Conservation (phyloP, 805 yeast genomes). For the Saccharomyces kudriavzevii region DNA sequence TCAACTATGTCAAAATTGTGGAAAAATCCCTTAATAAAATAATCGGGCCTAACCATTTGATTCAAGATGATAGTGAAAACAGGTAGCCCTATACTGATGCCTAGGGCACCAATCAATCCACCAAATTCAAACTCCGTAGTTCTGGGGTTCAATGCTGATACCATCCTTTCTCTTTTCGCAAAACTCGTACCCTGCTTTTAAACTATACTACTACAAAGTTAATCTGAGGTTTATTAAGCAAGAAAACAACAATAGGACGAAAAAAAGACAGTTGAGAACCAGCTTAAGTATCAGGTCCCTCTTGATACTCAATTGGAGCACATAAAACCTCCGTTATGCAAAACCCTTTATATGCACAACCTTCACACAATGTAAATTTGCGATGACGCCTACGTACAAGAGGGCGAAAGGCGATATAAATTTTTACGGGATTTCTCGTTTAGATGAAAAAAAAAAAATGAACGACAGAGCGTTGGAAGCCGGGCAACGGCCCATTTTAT, state of each 20-base stretch:
- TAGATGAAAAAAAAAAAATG: neutral
- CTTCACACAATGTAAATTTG: neutral
- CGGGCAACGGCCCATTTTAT: neutral
- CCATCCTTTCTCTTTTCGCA: constrained; percentile 1
- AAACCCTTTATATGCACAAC: neutral
- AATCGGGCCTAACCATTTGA: constrained; percentile 52
- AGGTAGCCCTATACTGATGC: constrained; percentile 63
- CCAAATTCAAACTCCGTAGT: constrained; percentile 68
- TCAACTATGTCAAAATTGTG: constrained; percentile 33
- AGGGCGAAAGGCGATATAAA: neutral
- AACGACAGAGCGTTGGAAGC: neutral
- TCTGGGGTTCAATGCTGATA: constrained; percentile 49
- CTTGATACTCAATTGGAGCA: neutral
- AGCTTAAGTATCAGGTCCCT: neutral
- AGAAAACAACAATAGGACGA: neutral
- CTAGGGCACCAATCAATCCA: constrained; percentile 68
- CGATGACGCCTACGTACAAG: neutral
- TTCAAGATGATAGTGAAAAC: constrained; percentile 49
- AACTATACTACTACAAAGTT: neutral
- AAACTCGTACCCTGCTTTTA: neutral
- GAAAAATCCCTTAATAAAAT: constrained; percentile 42
- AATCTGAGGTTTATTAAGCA: neutral
- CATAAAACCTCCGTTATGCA: neutral
- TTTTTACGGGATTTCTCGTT: neutral
- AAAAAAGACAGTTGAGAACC: neutral